These are phyloP conservation scores for Xylaria sp. DNA, from an alignment of 2,329 filamentous ascomycete genomes.

Conservation along the genomic window DNA sequence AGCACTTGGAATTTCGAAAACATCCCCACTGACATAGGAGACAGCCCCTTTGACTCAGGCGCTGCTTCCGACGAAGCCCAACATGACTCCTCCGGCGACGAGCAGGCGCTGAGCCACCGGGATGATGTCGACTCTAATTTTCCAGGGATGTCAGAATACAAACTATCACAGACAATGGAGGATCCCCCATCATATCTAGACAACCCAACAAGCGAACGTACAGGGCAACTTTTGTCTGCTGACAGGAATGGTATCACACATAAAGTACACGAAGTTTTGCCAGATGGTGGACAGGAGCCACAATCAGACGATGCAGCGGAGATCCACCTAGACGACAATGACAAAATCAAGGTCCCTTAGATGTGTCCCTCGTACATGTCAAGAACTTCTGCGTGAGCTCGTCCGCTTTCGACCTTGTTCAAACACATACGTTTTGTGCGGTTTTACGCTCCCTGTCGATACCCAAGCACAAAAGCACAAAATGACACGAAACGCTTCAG, in stretches of 20 bases:
- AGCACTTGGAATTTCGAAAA: conserved; percentile 60
- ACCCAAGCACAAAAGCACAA: neutral
- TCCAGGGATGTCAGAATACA: conserved; percentile 47
- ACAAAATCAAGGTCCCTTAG: conserved; percentile 46
- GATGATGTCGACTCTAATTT: conserved; percentile 43
- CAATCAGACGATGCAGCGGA: conserved; percentile 60
- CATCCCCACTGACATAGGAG: conserved; percentile 49
- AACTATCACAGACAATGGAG: conserved; percentile 40
- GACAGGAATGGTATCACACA: conserved; percentile 43
- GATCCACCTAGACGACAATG: conserved; percentile 60
- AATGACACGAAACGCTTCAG: neutral
- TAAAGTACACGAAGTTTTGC: conserved; percentile 54
- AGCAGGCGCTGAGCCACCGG: conserved; percentile 47
- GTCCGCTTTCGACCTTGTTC: neutral
- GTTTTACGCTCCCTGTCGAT: neutral
- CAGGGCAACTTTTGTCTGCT: conserved; percentile 27
- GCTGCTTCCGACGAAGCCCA: conserved; percentile 53
- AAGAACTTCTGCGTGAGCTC: neutral
- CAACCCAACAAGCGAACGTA: conserved; percentile 33
- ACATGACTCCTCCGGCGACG: conserved; percentile 52
- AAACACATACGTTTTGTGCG: neutral
- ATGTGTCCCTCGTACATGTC: neutral
- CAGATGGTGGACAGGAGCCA: conserved; percentile 50
- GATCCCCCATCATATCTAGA: conserved; percentile 41
- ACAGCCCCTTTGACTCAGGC: conserved; percentile 45